These are phyloP conservation scores for Vaccinium myrtillus DNA, from an alignment of 148 eudicot species.

Conservation along the genomic window DNA sequence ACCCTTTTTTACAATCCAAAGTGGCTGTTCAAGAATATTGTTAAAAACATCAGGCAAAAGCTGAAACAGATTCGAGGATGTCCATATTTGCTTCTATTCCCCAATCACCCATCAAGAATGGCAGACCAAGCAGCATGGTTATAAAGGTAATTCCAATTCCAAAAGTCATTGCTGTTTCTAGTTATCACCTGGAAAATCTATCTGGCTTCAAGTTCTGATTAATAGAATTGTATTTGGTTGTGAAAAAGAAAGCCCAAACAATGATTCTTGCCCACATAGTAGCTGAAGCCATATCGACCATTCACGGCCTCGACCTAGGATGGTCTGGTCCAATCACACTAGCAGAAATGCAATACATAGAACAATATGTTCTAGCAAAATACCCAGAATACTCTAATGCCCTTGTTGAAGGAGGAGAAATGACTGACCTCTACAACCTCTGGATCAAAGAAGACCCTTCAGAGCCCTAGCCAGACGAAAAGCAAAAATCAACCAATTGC, in stretches of 20 bases:
- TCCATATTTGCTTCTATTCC: conserved; percentile 24
- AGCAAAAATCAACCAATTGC: too few relatives aligned
- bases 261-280: too few relatives aligned
- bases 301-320: too few relatives aligned
- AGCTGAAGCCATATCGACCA: too few relatives aligned
- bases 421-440: too few relatives aligned
- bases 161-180: neutral
- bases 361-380: too few relatives aligned
- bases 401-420: too few relatives aligned
- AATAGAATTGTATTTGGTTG: neutral
- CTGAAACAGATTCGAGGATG: conserved; percentile 38
- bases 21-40: neutral
- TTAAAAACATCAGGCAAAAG: conserved; percentile 19
- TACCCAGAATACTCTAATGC: too few relatives aligned
- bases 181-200: neutral
- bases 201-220: conserved; percentile 9
- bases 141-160: conserved; percentile 43
- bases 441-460: too few relatives aligned
- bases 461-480: too few relatives aligned
- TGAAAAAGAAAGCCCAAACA: conserved; percentile 26
- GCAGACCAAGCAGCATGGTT: conserved; percentile 50
- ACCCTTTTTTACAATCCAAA: neutral
- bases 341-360: too few relatives aligned
- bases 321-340: too few relatives aligned
- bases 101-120: conserved; percentile 30